Conservation (phyloP, 352 stramenopile species). For the Globisporangium recalcitrans region DNA sequence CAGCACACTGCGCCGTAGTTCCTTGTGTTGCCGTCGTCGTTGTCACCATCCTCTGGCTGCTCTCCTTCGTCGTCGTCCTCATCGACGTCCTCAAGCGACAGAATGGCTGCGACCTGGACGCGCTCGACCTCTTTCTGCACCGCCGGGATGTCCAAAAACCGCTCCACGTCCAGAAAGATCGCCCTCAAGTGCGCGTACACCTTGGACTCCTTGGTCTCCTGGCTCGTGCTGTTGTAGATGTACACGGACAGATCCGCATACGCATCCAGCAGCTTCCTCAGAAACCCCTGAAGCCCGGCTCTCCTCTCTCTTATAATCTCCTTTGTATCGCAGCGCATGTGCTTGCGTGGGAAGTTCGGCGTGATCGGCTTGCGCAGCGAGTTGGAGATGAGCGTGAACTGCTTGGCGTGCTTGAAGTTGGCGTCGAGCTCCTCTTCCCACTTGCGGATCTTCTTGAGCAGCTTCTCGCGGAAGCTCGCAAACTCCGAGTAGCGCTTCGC, state of each 20-base stretch:
- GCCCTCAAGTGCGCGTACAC: slow-evolving; percentile 14
- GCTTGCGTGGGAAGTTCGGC: slow-evolving; percentile 46
- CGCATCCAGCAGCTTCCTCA: slow-evolving; percentile 43
- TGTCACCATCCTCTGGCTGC: slow-evolving; percentile 6
- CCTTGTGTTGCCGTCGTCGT: slow-evolving; percentile 10
- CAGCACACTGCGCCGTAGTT: slow-evolving; percentile 13
- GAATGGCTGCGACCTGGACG: slow-evolving; percentile 38
- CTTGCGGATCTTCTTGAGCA: slow-evolving; percentile 42
- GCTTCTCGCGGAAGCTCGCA: slow-evolving; percentile 37
- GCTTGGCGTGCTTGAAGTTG: slow-evolving; percentile 13
- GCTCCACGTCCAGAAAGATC: slow-evolving; percentile 33
- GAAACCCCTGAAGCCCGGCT: slow-evolving; percentile 41
- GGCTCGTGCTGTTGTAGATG: slow-evolving; percentile 21
- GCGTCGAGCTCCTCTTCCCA: slow-evolving; percentile 32
- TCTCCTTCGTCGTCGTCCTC: neutral
- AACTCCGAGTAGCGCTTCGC: slow-evolving; percentile 69
- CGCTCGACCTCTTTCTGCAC: slow-evolving; percentile 48
- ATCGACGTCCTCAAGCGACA: slow-evolving; percentile 50
- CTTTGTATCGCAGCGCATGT: slow-evolving; percentile 53
- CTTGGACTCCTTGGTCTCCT: slow-evolving; percentile 19
- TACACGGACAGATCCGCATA: slow-evolving; percentile 62
- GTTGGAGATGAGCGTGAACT: slow-evolving; percentile 38
- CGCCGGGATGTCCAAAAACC: slow-evolving; percentile 45
- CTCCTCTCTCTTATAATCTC: slow-evolving; percentile 44
- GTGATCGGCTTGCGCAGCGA: slow-evolving; percentile 38